Evolutionary conservation across 352 stramenopile genomes (phyloP).

Genomic region (Globisporangium polare): DNA sequence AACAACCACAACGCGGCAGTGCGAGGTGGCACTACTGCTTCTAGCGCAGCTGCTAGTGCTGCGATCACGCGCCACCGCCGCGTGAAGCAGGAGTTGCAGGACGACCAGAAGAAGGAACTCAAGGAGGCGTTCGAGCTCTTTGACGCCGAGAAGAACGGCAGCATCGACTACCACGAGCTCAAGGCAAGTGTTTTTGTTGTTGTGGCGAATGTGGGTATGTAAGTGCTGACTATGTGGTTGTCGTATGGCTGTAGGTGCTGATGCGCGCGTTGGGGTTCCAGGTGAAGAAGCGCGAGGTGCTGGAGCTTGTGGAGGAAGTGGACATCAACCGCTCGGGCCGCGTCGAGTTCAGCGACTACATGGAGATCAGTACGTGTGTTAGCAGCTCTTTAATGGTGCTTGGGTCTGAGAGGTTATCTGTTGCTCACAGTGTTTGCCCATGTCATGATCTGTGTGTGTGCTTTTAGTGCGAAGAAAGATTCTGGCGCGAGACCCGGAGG

Average conservation of each 20-base stretch:
- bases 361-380: slow-evolving; percentile 80
- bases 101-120: slow-evolving; percentile 89
- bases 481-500: slow-evolving; percentile 83
- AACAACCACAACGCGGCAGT: not conserved
- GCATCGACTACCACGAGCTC: slow-evolving; percentile 92
- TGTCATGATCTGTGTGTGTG: too few relatives aligned
- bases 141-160: slow-evolving; percentile 88
- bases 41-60: not conserved
- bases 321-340: slow-evolving; percentile 81
- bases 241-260: slow-evolving; percentile 36
- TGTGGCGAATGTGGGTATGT: not conserved
- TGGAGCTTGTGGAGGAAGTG: slow-evolving; percentile 87
- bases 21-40: not conserved
- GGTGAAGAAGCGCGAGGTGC: slow-evolving; percentile 87
- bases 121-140: slow-evolving; percentile 93
- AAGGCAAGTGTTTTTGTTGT: slow-evolving; percentile 55
- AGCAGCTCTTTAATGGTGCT: too few relatives aligned
- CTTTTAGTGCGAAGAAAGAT: slow-evolving; percentile 84
- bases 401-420: too few relatives aligned
- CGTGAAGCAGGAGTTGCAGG: slow-evolving; percentile 62
- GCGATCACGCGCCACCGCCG: slow-evolving; percentile 27
- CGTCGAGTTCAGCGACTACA: slow-evolving; percentile 90
- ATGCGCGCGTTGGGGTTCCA: slow-evolving; percentile 93
- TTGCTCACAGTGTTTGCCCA: too few relatives aligned
- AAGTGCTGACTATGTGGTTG: not conserved